Percentiles rank a stretch among this genome's conserved stretches.
Conservation (phyloP, 2,329 filamentous ascomycete genomes). For the Cryphonectria naterciae region DNA sequence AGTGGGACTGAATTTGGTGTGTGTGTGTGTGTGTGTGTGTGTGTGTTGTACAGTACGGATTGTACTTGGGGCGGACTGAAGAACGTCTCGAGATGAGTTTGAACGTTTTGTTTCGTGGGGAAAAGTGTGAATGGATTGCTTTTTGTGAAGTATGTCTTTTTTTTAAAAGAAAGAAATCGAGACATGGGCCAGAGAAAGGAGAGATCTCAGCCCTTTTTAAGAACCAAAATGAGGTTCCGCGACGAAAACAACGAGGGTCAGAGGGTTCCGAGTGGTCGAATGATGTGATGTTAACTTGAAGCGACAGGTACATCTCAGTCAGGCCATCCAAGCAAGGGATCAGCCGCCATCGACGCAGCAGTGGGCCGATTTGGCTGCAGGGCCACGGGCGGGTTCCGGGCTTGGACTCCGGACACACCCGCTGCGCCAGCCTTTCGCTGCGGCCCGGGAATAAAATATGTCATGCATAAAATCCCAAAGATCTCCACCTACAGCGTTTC, state of each 20-base stretch:
- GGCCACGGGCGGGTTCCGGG: conserved; percentile 10
- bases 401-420: conserved; percentile 16
- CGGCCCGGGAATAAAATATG: conserved; percentile 7
- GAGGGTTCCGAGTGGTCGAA: conserved; percentile 16
- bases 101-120: neutral
- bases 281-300: conserved; percentile 24
- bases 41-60: neutral
- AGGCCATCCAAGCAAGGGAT: conserved; percentile 21
- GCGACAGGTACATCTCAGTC: conserved; percentile 17
- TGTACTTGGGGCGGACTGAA: neutral
- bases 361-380: conserved; percentile 27
- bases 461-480: neutral
- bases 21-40: neutral
- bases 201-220: neutral
- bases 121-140: neutral
- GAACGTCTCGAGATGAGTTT: neutral
- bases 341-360: conserved; percentile 16
- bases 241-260: conserved; percentile 3
- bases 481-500: neutral
- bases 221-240: neutral
- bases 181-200: neutral
- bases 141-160: neutral
- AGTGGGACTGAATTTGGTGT: conserved; percentile 4
- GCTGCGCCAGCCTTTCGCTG: neutral
- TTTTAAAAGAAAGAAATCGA: no score